Conservation (phyloP, 106 monocot species). For the Allium fistulosum region DNA sequence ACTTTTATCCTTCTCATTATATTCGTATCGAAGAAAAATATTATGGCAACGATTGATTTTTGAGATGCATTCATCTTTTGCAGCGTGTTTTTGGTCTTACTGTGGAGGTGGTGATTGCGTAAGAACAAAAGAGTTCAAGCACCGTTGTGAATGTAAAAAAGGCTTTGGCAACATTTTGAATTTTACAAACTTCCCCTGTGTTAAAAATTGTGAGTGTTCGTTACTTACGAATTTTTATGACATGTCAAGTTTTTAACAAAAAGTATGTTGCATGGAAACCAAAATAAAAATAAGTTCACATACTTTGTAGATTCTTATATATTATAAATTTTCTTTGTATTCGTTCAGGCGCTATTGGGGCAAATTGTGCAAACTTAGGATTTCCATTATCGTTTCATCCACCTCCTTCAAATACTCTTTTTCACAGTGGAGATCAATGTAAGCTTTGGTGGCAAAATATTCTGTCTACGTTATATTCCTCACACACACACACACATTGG, state of each 20-base stretch:
- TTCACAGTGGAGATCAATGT: not conserved
- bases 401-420: not conserved
- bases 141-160: slow-evolving; percentile 13
- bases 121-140: slow-evolving; percentile 9
- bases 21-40: not conserved
- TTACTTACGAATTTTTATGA: not conserved
- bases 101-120: slow-evolving; percentile 18
- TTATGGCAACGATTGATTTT: not conserved
- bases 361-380: slow-evolving; percentile 3
- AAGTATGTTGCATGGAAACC: not conserved
- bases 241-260: not conserved
- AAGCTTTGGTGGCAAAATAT: not conserved
- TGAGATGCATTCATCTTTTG: not conserved
- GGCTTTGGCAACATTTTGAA: slow-evolving; percentile 16
- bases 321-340: not conserved
- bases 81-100: slow-evolving; percentile 20
- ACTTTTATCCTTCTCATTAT: not conserved
- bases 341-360: not conserved
- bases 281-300: too few relatives aligned
- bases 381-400: not conserved
- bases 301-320: not conserved
- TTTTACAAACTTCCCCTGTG: slow-evolving; percentile 16
- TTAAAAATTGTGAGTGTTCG: slow-evolving; percentile 8
- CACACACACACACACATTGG: too few relatives aligned
- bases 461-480: not conserved